A percentile compares a stretch with the other conserved stretches of the same genome.
These are phyloP conservation scores for Lactifluus pinguis DNA, from an alignment of 768 basidiomycete genomes.

Conservation along the genomic window DNA sequence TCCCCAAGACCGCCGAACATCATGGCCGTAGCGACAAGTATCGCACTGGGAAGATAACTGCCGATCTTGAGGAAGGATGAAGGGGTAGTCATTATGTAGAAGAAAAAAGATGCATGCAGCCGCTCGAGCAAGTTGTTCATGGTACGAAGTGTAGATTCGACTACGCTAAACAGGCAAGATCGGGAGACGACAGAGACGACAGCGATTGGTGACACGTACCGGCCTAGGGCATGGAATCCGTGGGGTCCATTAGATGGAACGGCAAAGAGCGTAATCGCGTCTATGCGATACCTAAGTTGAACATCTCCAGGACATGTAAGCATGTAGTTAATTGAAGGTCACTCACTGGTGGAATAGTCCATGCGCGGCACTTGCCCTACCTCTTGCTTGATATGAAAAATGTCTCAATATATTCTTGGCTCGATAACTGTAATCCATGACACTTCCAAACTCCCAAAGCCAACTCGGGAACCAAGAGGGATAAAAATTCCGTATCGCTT, in stretches of 20 bases:
- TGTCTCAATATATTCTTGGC: slow-evolving; percentile 65
- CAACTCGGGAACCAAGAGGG: slow-evolving; percentile 40
- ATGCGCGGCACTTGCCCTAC: slow-evolving; percentile 81
- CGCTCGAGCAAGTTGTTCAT: slow-evolving; percentile 93
- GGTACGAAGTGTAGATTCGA: slow-evolving; percentile 85
- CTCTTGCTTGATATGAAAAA: slow-evolving; percentile 62
- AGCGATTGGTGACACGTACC: slow-evolving; percentile 36
- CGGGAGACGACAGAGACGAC: not conserved
- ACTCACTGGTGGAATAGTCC: slow-evolving; percentile 79
- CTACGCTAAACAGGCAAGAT: slow-evolving; percentile 36
- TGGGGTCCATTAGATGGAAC: slow-evolving; percentile 86
- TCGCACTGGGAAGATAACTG: slow-evolving; percentile 78
- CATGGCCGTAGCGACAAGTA: slow-evolving; percentile 77
- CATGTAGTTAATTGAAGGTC: not conserved
- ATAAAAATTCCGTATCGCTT: slow-evolving; percentile 25
- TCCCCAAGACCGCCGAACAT: slow-evolving; percentile 71
- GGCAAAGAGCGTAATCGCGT: slow-evolving; percentile 86
- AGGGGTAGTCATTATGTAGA: slow-evolving; percentile 70
- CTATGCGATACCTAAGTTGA: slow-evolving; percentile 72
- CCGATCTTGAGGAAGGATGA: slow-evolving; percentile 82
- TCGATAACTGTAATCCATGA: slow-evolving; percentile 46
- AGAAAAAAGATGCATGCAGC: slow-evolving; percentile 96
- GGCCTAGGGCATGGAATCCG: slow-evolving; percentile 88
- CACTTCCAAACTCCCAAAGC: slow-evolving; percentile 33
- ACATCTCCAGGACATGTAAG: not conserved